Conservation (phyloP, 179 eudicot genomes). For the Beta corolliflora region DNA sequence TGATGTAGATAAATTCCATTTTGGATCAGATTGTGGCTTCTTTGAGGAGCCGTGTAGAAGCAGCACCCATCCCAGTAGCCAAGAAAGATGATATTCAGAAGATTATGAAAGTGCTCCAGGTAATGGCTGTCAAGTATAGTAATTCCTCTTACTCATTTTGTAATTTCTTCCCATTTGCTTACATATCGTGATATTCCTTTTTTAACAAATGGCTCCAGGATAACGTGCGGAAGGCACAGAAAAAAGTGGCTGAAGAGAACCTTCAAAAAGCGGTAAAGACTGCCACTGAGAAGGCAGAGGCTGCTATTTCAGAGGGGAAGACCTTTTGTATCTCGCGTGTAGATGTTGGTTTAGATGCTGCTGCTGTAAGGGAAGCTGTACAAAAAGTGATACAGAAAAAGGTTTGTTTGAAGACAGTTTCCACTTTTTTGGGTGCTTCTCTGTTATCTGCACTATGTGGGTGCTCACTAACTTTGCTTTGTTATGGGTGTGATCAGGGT, state of each 20-base stretch:
- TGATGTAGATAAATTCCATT: not conserved
- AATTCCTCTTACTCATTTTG: not conserved
- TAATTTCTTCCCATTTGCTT: not conserved
- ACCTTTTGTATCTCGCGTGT: slow-evolving; percentile 68
- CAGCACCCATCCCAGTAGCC: slow-evolving; percentile 76
- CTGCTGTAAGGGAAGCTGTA: slow-evolving; percentile 82
- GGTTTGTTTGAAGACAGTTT: slow-evolving; percentile 42
- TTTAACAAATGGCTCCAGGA: slow-evolving; percentile 39
- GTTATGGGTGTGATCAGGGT: slow-evolving; percentile 45
- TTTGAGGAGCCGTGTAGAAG: slow-evolving; percentile 65
- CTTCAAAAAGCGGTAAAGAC: slow-evolving; percentile 69
- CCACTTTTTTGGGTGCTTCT: not conserved
- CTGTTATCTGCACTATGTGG: not conserved
- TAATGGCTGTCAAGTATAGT: slow-evolving; percentile 19
- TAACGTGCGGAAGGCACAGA: slow-evolving; percentile 69
- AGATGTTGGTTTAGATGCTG: slow-evolving; percentile 76
- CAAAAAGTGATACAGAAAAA: slow-evolving; percentile 74
- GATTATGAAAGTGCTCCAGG: slow-evolving; percentile 58
- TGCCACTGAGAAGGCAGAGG: slow-evolving; percentile 70
- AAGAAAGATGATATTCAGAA: slow-evolving; percentile 73
- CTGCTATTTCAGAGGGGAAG: slow-evolving; percentile 72
- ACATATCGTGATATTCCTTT: not conserved
- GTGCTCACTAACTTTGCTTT: slow-evolving; percentile 1
- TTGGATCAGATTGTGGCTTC: slow-evolving; percentile 71
- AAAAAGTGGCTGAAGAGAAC: slow-evolving; percentile 76